Percentiles rank a stretch among this genome's conserved stretches.
Evolutionary conservation across 306 rosid genomes (phyloP).

Genomic region (Lathyrus oleraceus): DNA sequence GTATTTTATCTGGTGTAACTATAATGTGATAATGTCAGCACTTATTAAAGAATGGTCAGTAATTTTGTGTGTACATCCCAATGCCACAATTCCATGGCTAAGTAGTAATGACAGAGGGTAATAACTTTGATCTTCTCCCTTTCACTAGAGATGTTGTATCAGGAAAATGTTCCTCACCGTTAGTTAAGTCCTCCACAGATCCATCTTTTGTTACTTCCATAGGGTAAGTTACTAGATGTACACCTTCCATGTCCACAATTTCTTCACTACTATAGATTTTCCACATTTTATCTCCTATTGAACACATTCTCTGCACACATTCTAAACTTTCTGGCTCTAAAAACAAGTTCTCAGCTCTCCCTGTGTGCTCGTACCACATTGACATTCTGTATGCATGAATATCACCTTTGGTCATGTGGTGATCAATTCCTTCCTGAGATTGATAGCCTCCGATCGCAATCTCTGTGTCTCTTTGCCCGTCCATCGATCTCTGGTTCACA

Average conservation of each 20-base stretch:
- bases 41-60: constrained; percentile 33
- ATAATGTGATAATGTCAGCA: not conserved
- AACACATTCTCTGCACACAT: constrained; percentile 42
- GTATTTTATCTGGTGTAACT: no score
- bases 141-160: constrained; percentile 60
- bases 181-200: constrained; percentile 41
- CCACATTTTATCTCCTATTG: constrained; percentile 68
- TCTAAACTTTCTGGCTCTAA: constrained; percentile 46
- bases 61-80: not conserved
- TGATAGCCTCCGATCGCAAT: constrained; percentile 90
- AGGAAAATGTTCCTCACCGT: constrained; percentile 61
- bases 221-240: constrained; percentile 81
- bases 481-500: constrained; percentile 96
- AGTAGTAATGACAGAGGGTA: constrained; percentile 70
- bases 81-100: constrained; percentile 29
- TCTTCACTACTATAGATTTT: constrained; percentile 53
- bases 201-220: constrained; percentile 55
- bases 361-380: constrained; percentile 84
- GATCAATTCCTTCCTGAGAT: constrained; percentile 27
- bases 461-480: constrained; percentile 86
- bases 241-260: constrained; percentile 72
- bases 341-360: constrained; percentile 37
- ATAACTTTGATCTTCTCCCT: constrained; percentile 65
- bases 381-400: constrained; percentile 71
- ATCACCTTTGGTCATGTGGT: constrained; percentile 37